Evolutionary conservation across 225 moss, liverwort and hornwort species (phyloP).

Genomic region (Physcomitrellopsis africana): DNA sequence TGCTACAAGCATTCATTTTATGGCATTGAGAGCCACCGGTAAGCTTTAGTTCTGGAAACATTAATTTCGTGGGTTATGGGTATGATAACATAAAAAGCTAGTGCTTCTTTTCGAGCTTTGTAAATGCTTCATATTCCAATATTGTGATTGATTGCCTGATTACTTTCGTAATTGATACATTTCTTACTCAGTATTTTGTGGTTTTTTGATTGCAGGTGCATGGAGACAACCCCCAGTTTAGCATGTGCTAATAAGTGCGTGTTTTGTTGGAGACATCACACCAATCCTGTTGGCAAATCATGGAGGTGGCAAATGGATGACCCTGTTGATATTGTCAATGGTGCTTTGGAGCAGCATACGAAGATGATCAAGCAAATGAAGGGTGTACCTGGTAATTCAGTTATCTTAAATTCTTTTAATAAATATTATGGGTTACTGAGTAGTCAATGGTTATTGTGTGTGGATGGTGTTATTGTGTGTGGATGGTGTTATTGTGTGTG

Average conservation of each 20-base stretch:
- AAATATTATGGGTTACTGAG: background rate
- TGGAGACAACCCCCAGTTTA: conserved; percentile 99
- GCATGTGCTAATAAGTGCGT: conserved; percentile 99
- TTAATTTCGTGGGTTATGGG: background rate
- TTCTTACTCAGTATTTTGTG: conserved; percentile 12
- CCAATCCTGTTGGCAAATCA: conserved; percentile 92
- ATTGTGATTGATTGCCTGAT: background rate
- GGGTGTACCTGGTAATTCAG: conserved; percentile 87
- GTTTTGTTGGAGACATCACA: conserved; percentile 99
- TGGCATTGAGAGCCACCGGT: conserved; percentile 98
- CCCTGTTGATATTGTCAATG: conserved; percentile 89
- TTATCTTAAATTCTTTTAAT: conserved; percentile 9
- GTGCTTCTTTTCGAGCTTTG: conserved; percentile 12
- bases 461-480: background rate
- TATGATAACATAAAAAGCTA: background rate
- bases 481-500: background rate
- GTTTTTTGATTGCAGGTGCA: conserved; percentile 65
- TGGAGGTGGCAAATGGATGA: conserved; percentile 99
- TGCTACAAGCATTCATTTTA: conserved; percentile 99
- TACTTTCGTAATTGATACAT: conserved; percentile 4
- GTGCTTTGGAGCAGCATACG: conserved; percentile 85
- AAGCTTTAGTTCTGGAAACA: conserved; percentile 18
- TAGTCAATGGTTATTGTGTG: background rate
- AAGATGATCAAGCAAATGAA: conserved; percentile 98
- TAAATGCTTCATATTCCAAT: background rate